A percentile compares a stretch with the other conserved stretches of the same genome.
phyloP scores from a whole-genome alignment of 306 rosid genomes.

The Prinsepia uniflora region DNA sequence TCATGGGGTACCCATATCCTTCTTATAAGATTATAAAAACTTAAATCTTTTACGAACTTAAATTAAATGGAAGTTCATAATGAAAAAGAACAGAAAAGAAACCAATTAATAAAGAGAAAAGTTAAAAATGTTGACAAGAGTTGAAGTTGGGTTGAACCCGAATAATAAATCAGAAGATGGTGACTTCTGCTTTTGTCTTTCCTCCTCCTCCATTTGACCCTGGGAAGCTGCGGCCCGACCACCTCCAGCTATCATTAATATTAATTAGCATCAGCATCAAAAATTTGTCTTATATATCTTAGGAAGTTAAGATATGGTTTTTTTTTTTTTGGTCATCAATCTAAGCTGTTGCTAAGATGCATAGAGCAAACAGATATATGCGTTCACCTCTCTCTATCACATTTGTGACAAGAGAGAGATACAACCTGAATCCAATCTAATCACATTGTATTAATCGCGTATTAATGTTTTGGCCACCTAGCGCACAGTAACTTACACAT shows the following conservation, averaged over 20 bases:
- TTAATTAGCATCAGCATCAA: not conserved
- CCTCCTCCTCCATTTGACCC: not conserved
- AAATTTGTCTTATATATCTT: not conserved
- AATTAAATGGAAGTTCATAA: too few relatives aligned
- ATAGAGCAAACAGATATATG: not conserved
- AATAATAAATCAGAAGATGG: not conserved
- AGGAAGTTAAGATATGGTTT: too few relatives aligned
- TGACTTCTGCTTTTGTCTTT: not conserved
- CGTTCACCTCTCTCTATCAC: not conserved
- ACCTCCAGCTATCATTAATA: slow-evolving; percentile 12
- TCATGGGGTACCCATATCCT: not conserved
- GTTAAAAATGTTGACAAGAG: not conserved
- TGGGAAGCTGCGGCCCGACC: slow-evolving; percentile 26
- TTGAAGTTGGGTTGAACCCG: not conserved
- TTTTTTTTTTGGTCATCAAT: too few relatives aligned
- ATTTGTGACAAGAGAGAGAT: not conserved
- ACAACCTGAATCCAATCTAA: not conserved
- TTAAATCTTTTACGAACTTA: too few relatives aligned
- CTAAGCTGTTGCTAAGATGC: not conserved
- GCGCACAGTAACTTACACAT: slow-evolving; percentile 3
- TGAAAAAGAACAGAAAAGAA: too few relatives aligned
- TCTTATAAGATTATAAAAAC: not conserved
- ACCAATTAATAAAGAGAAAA: too few relatives aligned
- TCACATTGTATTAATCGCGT: not conserved
- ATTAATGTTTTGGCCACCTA: not conserved